Percentiles rank a stretch among this genome's conserved stretches.
phyloP scores from a whole-genome alignment of 306 rosid genomes.

The Malus orientalis region DNA sequence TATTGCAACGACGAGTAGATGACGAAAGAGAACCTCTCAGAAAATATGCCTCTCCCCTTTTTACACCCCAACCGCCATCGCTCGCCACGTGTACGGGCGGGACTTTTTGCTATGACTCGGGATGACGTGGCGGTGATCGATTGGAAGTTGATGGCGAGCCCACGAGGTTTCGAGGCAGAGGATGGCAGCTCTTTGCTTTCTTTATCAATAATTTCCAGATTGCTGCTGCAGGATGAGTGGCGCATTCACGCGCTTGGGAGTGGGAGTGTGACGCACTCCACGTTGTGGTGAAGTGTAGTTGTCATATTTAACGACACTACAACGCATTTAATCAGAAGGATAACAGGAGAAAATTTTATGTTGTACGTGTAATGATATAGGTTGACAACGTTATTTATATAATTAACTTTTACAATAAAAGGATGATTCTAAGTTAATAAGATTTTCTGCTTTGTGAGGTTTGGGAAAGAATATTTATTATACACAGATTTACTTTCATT shows the following conservation, averaged over 20 bases:
- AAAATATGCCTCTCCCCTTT: not conserved
- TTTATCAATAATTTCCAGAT: slow-evolving; percentile 12
- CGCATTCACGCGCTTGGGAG: slow-evolving; percentile 27
- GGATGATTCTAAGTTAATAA: no score
- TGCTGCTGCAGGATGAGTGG: slow-evolving; percentile 1
- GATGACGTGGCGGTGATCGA: slow-evolving; percentile 14
- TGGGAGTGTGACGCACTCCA: slow-evolving; percentile 28
- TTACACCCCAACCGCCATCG: not conserved
- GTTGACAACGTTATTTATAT: no score
- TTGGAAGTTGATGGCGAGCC: not conserved
- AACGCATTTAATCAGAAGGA: no score
- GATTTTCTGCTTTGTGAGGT: rapidly evolving
- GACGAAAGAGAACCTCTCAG: slow-evolving; percentile 15
- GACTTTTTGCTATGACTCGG: rapidly evolving
- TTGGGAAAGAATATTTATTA: rapidly evolving
- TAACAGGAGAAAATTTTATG: no score
- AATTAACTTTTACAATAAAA: no score
- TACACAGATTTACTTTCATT: no score
- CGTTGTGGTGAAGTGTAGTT: slow-evolving; percentile 30
- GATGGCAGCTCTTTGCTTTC: not conserved
- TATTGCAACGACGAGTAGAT: slow-evolving; percentile 41
- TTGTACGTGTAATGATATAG: no score
- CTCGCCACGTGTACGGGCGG: slow-evolving; percentile 20
- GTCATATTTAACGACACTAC: slow-evolving; percentile 35
- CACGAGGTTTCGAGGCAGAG: not conserved